Base-by-base conservation (phyloP, 257 asterid genomes). In the Salvia miltiorrhiza region DNA sequence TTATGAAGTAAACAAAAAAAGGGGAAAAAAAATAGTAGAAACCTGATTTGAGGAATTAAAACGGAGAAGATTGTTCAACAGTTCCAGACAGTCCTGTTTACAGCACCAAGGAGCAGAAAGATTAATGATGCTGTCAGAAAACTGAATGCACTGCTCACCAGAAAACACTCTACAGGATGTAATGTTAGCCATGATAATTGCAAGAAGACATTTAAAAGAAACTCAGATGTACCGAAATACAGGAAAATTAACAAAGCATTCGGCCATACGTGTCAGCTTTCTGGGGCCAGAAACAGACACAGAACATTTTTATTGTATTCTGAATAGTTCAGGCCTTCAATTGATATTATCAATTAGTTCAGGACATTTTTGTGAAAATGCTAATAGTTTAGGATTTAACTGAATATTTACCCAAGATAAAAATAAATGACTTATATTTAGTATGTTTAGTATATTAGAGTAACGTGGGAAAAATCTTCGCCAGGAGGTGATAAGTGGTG, bases 31-130 rank as follows among this genome's bases (percentile, higher is more conserved):
- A 47, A 62, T 55, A 19, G 66, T 24, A 48, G 48, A 67, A 65
- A 93, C 99, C 99, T 93, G 99, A 76, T 93, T 91, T 73, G 99
- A 90, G 75, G 92, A 78, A 84, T 82, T 93, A 72, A 61, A 79
- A 40, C 96, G 96, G 23, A 93, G 81, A 76, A 93, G 95, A 86
- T 93, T 90, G 84, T 93, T 93, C 77, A 93, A 71, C 65, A 93
- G 73, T 78, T 93, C 99, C 75, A 90, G 86, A 76, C 91, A 90
- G 74, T 93, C 99, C 97, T 93, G 95, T 78, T 70, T 33, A 68
- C 35, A 81, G 71, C 70, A 49, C 69, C 77, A 77, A 70, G 67
- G 62, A 53, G 53, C 39, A 70, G 35, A 70, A 66, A 39, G 48
- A 67, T 78, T 58, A 63, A 30, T 13, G 16, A 30, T 35, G 6